Conservation (phyloP, 257 asterid species). For the Solanum peruvianum region DNA sequence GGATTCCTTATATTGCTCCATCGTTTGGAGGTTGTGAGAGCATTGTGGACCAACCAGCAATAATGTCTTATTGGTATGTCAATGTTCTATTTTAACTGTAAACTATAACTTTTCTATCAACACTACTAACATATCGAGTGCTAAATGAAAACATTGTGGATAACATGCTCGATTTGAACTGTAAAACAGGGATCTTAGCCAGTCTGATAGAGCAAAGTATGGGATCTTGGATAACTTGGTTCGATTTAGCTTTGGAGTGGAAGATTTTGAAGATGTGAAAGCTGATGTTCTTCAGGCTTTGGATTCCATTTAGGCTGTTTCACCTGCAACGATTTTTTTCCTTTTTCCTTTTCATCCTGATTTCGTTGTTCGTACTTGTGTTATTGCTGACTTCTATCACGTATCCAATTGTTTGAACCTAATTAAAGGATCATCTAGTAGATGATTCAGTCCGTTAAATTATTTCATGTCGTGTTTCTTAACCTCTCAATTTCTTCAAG, state of each 20-base stretch:
- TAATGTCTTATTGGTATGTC: conserved; percentile 85
- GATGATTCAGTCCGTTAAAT: not conserved
- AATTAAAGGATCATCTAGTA: not conserved
- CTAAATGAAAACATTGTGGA: not conserved
- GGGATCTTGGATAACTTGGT: conserved; percentile 89
- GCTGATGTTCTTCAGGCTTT: conserved; percentile 82
- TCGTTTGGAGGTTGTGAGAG: conserved; percentile 95
- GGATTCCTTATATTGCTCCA: conserved; percentile 84
- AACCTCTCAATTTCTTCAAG: not conserved
- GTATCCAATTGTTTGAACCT: not conserved
- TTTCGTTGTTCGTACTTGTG: not conserved
- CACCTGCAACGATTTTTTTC: not conserved
- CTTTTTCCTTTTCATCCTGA: not conserved
- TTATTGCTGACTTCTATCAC: not conserved
- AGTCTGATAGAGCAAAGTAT: conserved; percentile 69
- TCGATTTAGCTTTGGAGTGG: conserved; percentile 91
- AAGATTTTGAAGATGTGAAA: conserved; percentile 73
- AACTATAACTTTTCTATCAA: not conserved
- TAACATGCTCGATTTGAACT: not conserved
- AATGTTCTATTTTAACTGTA: not conserved
- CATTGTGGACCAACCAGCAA: conserved; percentile 94
- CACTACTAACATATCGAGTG: not conserved
- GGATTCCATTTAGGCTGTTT: conserved; percentile 38
- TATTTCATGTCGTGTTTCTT: not conserved
- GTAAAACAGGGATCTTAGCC: conserved; percentile 69